phyloP scores from a whole-genome alignment of 805 yeast species.

The Metschnikowia aberdeeniae region DNA sequence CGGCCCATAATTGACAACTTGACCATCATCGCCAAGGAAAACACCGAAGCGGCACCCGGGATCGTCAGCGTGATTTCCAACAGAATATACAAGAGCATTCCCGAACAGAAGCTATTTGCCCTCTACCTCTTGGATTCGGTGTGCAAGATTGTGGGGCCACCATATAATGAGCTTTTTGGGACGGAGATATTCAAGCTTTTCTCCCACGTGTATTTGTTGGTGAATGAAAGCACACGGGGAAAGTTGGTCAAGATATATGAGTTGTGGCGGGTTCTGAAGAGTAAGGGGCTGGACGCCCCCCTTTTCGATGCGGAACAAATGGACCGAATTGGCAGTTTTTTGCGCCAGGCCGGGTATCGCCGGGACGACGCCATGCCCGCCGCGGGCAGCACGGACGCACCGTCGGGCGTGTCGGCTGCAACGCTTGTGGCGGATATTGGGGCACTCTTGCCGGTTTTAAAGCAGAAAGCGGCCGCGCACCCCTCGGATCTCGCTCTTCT shows the following conservation, averaged over 20 bases:
- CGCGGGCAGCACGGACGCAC: background rate
- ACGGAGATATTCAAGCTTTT: conserved; percentile 65
- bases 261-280: conserved; percentile 78
- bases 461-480: conserved; percentile 28
- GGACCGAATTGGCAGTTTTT: conserved; percentile 67
- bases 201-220: conserved; percentile 72
- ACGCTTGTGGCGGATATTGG: conserved; percentile 31
- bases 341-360: conserved; percentile 36
- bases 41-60: conserved; percentile 68
- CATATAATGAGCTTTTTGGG: conserved; percentile 79
- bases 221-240: conserved; percentile 65
- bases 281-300: conserved; percentile 56
- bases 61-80: conserved; percentile 72
- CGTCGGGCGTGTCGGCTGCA: conserved; percentile 8
- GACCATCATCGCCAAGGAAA: conserved; percentile 85
- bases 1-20: conserved; percentile 83
- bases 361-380: conserved; percentile 4
- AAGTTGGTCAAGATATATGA: conserved; percentile 74
- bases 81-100: conserved; percentile 72
- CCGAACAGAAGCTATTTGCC: conserved; percentile 78
- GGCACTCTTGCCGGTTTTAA: conserved; percentile 40
- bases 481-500: conserved; percentile 39
- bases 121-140: conserved; percentile 87
- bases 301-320: conserved; percentile 70
- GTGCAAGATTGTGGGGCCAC: conserved; percentile 84